Percentiles rank a stretch among this genome's conserved stretches.
phyloP scores from a whole-genome alignment of 352 stramenopile genomes.

The Elongisporangium anandrum region DNA sequence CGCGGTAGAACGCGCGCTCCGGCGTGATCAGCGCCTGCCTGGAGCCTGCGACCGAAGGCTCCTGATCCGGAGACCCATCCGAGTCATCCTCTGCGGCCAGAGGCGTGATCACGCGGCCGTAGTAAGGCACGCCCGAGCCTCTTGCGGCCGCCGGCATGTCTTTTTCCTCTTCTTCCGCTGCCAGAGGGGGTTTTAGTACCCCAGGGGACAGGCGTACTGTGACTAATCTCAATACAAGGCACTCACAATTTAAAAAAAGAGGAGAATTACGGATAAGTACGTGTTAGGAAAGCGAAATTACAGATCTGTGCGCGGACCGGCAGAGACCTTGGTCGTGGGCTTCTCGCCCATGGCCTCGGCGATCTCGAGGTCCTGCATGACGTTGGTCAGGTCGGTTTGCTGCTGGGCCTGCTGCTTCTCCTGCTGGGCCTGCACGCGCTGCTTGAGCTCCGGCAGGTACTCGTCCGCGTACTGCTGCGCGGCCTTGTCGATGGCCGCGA shows the following conservation, averaged over 20 bases:
- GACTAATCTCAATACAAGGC: background rate
- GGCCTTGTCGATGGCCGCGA: slow-evolving; percentile 85
- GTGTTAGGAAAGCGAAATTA: slow-evolving; percentile 15
- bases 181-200: background rate
- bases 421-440: slow-evolving; percentile 63
- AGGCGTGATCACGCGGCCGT: background rate
- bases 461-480: slow-evolving; percentile 85
- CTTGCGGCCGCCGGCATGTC: background rate
- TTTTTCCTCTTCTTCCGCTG: background rate
- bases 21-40: slow-evolving; percentile 16
- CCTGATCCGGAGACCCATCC: slow-evolving; percentile 16
- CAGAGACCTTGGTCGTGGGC: slow-evolving; percentile 10
- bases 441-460: slow-evolving; percentile 74
- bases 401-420: slow-evolving; percentile 37
- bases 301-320: slow-evolving; percentile 56
- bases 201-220: too few relatives aligned
- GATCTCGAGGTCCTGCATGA: slow-evolving; percentile 85
- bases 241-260: background rate
- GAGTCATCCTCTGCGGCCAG: slow-evolving; percentile 1
- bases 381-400: slow-evolving; percentile 48
- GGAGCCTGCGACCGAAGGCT: slow-evolving; percentile 4
- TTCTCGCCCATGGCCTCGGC: slow-evolving; percentile 33
- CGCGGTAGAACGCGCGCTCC: slow-evolving; percentile 63
- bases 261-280: background rate
- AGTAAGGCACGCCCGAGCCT: background rate